Evolutionary conservation across 345 rosid genomes (phyloP).

Genomic region (Dimocarpus longan): DNA sequence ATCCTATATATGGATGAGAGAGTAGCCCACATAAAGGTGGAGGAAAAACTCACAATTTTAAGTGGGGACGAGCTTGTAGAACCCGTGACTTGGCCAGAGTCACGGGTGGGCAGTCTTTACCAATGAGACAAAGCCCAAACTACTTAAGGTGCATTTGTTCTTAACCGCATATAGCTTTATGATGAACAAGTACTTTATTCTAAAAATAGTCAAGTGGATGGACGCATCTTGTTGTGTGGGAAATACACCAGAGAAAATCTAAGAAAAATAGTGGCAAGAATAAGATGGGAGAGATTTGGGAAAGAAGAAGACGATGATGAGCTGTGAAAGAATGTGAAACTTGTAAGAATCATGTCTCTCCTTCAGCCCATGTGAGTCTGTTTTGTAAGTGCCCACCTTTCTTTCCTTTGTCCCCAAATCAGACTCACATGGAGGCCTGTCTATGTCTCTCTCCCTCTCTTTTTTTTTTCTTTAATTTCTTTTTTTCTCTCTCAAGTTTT

Average conservation of each 20-base stretch:
- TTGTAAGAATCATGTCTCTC: conserved; percentile 33
- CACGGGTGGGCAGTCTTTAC: too few relatives aligned
- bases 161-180: not conserved
- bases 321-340: conserved; percentile 39
- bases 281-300: not conserved
- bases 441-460: not conserved
- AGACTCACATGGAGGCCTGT: conserved; percentile 40
- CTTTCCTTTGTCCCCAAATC: conserved; percentile 44
- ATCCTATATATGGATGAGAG: too few relatives aligned
- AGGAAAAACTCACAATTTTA: too few relatives aligned
- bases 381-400: conserved; percentile 31
- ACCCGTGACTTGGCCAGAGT: too few relatives aligned
- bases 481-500: not conserved
- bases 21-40: too few relatives aligned
- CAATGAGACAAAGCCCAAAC: too few relatives aligned
- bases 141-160: too few relatives aligned
- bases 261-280: not conserved
- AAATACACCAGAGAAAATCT: not conserved
- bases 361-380: conserved; percentile 37
- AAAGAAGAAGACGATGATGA: conserved; percentile 19
- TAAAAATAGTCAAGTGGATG: not conserved
- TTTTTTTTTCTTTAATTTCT: not conserved
- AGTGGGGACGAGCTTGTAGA: too few relatives aligned
- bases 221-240: not conserved
- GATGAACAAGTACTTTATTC: not conserved